Conservation (phyloP, 2,329 filamentous ascomycete genomes). For the Botrytis fabae region DNA sequence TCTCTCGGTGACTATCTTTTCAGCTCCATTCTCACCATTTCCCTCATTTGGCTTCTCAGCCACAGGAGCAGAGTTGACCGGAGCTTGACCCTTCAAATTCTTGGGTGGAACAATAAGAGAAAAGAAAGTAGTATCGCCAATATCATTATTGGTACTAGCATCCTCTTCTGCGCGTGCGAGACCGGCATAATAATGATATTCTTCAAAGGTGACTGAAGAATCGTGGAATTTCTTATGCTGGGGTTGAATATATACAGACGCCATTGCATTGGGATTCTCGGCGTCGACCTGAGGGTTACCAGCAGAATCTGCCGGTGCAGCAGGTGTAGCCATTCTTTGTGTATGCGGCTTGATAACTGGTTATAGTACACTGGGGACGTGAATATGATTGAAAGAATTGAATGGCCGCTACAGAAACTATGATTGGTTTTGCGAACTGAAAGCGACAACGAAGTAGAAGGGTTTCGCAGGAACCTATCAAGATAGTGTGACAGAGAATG, state of each 20-base stretch:
- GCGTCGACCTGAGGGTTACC: background rate
- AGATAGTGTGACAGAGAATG: background rate
- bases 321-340: slow-evolving; percentile 6
- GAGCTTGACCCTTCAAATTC: slow-evolving; percentile 18
- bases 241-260: background rate
- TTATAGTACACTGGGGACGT: background rate
- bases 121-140: slow-evolving; percentile 19
- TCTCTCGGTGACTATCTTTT: background rate
- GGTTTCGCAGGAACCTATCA: background rate
- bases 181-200: slow-evolving; percentile 42
- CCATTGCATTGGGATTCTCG: background rate
- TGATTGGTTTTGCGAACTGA: background rate
- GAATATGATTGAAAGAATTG: background rate
- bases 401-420: background rate
- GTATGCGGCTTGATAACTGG: background rate
- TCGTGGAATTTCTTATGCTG: slow-evolving; percentile 34
- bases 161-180: slow-evolving; percentile 34
- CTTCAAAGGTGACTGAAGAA: slow-evolving; percentile 39
- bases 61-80: background rate
- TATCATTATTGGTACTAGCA: slow-evolving; percentile 9
- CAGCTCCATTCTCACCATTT: background rate
- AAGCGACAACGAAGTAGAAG: background rate
- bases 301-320: background rate
- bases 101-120: slow-evolving; percentile 25
- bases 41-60: background rate